Evolutionary conservation across 202 grass and related monocot species (phyloP).

Genomic region (Hordeum pubiflorum): DNA sequence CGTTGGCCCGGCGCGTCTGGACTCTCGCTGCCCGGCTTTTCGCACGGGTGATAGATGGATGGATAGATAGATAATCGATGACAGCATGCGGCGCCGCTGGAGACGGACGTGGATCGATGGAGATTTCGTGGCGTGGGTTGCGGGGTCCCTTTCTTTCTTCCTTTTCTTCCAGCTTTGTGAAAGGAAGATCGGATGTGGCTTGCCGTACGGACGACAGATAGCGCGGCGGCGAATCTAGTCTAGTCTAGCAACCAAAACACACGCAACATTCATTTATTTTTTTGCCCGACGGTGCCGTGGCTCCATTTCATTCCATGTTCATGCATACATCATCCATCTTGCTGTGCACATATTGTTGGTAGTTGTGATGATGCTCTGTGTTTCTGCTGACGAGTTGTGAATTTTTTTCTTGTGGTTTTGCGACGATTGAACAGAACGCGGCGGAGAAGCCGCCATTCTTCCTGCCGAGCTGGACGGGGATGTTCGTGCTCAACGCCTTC

Average conservation of each 20-base stretch:
- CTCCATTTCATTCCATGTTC: not conserved
- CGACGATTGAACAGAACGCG: constrained; percentile 55
- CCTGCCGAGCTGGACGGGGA: constrained; percentile 84
- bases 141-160: constrained; percentile 18
- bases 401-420: not conserved
- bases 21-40: not conserved
- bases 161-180: constrained; percentile 1
- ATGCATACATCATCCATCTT: not conserved
- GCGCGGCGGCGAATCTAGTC: too few species aligned
- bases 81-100: not conserved
- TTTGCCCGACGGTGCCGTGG: not conserved
- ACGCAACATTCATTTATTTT: too few species aligned
- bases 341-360: not conserved
- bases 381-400: not conserved
- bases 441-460: constrained; percentile 89
- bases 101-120: constrained; percentile 4
- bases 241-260: too few species aligned
- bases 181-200: constrained; percentile 11
- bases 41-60: not conserved
- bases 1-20: not conserved
- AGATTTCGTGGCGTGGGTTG: constrained; percentile 16
- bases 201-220: constrained; percentile 4
- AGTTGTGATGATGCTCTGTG: not conserved
- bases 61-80: not conserved
- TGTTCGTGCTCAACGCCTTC: constrained; percentile 79